phyloP scores from a whole-genome alignment of 352 stramenopile species.

The Globisporangium cystogenes region DNA sequence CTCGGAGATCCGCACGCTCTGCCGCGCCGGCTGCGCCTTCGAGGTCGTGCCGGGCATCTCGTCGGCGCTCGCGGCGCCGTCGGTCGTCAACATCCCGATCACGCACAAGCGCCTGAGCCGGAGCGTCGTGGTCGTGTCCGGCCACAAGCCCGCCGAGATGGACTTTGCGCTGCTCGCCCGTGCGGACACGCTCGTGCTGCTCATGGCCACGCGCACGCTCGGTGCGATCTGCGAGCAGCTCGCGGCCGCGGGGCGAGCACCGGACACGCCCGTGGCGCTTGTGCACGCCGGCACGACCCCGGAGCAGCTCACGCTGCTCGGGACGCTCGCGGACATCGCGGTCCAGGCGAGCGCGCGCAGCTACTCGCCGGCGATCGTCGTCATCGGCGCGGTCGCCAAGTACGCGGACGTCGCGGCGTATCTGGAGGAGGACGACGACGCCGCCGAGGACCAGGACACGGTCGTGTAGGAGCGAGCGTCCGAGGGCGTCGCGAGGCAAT shows the following conservation, averaged over 20 bases:
- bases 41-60: conserved; percentile 67
- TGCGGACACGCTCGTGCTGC: conserved; percentile 89
- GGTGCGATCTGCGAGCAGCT: conserved; percentile 34
- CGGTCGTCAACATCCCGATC: conserved; percentile 54
- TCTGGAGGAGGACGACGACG: conserved; percentile 24
- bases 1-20: conserved; percentile 60
- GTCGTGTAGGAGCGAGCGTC: too few relatives aligned
- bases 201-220: conserved; percentile 82
- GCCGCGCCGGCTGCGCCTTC: conserved; percentile 38
- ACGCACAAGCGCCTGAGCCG: conserved; percentile 67
- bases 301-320: conserved; percentile 45
- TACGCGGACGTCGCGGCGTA: conserved; percentile 53
- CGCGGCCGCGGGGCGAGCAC: conserved; percentile 27
- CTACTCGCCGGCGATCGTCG: conserved; percentile 71
- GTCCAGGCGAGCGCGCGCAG: conserved; percentile 37
- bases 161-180: conserved; percentile 89
- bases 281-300: conserved; percentile 58
- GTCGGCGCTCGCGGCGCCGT: conserved; percentile 52
- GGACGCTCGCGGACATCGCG: conserved; percentile 44
- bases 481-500: neutral
- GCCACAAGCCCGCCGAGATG: conserved; percentile 66
- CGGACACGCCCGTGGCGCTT: conserved; percentile 45
- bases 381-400: conserved; percentile 52
- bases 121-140: conserved; percentile 58
- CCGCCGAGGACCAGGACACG: conserved; percentile 19